Conservation (phyloP, 2,329 filamentous ascomycete genomes). For the Xylariaceae sp. region DNA sequence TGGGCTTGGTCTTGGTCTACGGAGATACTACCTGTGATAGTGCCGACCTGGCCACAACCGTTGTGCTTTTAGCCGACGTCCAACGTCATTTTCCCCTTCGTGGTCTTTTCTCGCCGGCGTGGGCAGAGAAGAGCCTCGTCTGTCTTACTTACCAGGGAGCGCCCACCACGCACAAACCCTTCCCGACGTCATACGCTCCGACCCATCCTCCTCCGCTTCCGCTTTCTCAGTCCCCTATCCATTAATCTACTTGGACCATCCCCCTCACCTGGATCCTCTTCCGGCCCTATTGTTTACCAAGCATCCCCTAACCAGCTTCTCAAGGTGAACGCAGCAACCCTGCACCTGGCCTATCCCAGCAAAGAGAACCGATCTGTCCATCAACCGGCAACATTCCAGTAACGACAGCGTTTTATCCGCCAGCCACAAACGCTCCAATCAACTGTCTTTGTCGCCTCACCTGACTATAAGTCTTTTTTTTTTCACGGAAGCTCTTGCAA, state of each 20-base stretch:
- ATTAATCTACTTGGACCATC: not conserved
- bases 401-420: not conserved
- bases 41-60: constrained; percentile 6
- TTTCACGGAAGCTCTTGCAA: not conserved
- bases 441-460: not conserved
- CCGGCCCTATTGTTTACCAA: constrained; percentile 1
- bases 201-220: not conserved
- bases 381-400: not conserved
- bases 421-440: not conserved
- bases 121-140: constrained; percentile 10
- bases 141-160: constrained; percentile 5
- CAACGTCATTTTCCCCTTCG: constrained; percentile 11
- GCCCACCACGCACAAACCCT: constrained; percentile 2
- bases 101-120: not conserved
- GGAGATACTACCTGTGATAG: not conserved
- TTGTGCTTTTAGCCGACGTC: not conserved
- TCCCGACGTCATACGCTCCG: constrained; percentile 13
- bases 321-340: not conserved
- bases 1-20: no score
- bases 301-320: constrained; percentile 4
- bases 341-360: constrained; percentile 2
- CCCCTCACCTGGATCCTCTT: not conserved
- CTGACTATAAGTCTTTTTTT: not conserved
- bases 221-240: not conserved
- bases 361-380: constrained; percentile 5